A percentile compares a stretch with the other conserved stretches of the same genome.
Evolutionary conservation across 2,329 filamentous ascomycete genomes (phyloP).

Genomic region (Colletotrichum filicis): DNA sequence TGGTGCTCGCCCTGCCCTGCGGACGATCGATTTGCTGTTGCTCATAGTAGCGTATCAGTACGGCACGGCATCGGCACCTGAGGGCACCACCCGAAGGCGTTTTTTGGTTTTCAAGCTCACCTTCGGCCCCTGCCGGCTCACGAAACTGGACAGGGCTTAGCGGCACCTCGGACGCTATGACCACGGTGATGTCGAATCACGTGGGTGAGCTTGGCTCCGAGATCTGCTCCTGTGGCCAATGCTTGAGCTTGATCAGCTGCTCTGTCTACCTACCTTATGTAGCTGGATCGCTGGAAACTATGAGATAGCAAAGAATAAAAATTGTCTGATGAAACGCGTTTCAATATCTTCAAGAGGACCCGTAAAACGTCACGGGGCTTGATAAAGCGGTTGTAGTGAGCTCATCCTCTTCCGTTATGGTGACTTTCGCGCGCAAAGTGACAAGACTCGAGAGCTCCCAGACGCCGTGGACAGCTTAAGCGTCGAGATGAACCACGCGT

Average conservation of each 20-base stretch:
- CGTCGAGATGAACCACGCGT: background rate
- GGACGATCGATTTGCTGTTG: background rate
- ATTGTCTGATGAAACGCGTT: conserved; percentile 7
- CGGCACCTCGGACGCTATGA: conserved; percentile 41
- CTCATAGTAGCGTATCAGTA: background rate
- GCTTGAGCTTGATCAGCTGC: conserved; percentile 1
- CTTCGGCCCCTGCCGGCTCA: conserved; percentile 23
- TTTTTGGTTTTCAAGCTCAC: conserved; percentile 14
- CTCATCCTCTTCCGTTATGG: background rate
- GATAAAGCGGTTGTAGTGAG: background rate
- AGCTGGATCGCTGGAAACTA: background rate
- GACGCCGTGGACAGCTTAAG: background rate
- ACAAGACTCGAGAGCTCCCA: background rate
- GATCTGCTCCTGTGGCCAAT: background rate
- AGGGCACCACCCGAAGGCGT: conserved; percentile 12
- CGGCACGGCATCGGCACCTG: conserved; percentile 21
- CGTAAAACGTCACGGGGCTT: background rate
- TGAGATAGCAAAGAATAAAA: background rate
- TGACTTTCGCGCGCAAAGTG: background rate
- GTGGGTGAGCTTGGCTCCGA: conserved; percentile 24
- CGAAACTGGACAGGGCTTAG: conserved; percentile 41
- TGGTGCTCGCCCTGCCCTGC: conserved; percentile 18
- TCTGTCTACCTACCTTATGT: background rate
- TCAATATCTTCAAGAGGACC: background rate
- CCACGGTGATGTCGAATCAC: conserved; percentile 40